phyloP scores from a whole-genome alignment of 116 monocot species.

The Iris pallida region DNA sequence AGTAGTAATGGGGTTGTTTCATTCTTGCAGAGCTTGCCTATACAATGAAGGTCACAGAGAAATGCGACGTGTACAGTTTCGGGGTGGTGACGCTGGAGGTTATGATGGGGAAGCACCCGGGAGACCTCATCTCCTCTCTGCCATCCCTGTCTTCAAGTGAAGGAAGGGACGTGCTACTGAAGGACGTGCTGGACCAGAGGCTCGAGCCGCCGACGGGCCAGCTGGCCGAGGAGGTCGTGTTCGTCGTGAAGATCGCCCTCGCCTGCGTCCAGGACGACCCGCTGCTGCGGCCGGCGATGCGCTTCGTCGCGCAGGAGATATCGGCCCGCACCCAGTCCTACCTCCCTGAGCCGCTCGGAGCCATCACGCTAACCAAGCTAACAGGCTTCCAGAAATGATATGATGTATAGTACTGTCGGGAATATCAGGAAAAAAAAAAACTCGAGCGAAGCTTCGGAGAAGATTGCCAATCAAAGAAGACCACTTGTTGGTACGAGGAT shows the following conservation, averaged over 20 bases:
- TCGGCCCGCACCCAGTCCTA: constrained; percentile 42
- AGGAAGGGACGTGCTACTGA: constrained; percentile 26
- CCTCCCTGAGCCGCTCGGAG: constrained; percentile 41
- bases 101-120: constrained; percentile 61
- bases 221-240: constrained; percentile 58
- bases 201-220: constrained; percentile 44
- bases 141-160: constrained; percentile 14
- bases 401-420: too few species aligned
- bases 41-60: constrained; percentile 61
- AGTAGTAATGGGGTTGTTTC: too few species aligned
- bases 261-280: constrained; percentile 39
- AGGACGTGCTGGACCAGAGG: constrained; percentile 55
- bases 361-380: constrained; percentile 50
- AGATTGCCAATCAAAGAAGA: too few species aligned
- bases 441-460: too few species aligned
- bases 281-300: constrained; percentile 46
- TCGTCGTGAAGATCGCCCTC: constrained; percentile 43
- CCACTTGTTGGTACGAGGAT: too few species aligned
- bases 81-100: constrained; percentile 55
- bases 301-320: constrained; percentile 62
- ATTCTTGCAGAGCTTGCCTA: constrained; percentile 54
- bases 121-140: constrained; percentile 34
- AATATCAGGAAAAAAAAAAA: too few species aligned
- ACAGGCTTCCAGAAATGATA: constrained; percentile 31
- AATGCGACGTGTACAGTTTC: constrained; percentile 61